Evolutionary conservation across 208 protist genomes (phyloP).

Genomic region (Acanthamoeba lenticulata): DNA sequence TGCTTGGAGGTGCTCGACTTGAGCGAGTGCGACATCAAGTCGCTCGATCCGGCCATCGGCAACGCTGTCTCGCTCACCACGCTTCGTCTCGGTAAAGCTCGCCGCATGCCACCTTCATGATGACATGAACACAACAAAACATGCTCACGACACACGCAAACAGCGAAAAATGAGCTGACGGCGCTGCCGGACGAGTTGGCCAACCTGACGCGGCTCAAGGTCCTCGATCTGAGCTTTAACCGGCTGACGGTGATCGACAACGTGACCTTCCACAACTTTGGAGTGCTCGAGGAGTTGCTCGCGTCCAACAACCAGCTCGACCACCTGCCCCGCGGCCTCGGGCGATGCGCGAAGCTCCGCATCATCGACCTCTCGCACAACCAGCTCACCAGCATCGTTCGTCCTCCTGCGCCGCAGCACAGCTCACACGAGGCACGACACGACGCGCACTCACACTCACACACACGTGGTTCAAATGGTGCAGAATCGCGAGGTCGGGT

Average conservation of each 20-base stretch:
- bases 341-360: neutral
- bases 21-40: conserved; percentile 4
- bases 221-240: neutral
- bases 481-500: conserved; percentile 39
- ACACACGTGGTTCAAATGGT: neutral
- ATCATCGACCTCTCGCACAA: conserved; percentile 46
- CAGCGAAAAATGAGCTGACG: conserved; percentile 38
- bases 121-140: neutral
- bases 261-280: neutral
- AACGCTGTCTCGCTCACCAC: neutral
- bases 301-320: conserved; percentile 18
- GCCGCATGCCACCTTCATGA: neutral
- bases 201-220: neutral
- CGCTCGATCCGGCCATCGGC: neutral
- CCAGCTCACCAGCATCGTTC: neutral
- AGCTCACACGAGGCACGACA: neutral
- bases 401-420: no score
- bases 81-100: neutral
- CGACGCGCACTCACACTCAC: neutral
- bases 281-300: neutral
- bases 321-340: conserved; percentile 28
- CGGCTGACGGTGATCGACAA: conserved; percentile 25
- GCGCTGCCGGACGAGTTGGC: conserved; percentile 22
- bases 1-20: neutral
- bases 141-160: neutral